phyloP scores from a whole-genome alignment of 495 filamentous ascomycete genomes.

The Podospora sp. region DNA sequence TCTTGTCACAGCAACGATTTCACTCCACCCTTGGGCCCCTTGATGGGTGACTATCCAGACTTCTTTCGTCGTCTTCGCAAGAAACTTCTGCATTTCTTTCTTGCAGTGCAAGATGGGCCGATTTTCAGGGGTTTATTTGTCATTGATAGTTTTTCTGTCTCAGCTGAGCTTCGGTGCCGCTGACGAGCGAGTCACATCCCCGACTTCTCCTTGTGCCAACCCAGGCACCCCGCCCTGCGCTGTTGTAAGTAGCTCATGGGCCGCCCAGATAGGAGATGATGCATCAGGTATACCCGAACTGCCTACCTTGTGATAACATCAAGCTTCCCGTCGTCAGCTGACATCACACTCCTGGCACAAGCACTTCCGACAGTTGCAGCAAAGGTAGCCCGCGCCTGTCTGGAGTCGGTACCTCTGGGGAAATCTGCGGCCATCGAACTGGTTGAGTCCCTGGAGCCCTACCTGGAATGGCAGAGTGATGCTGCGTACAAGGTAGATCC shows the following conservation, averaged over 20 bases:
- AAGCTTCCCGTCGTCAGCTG: too few relatives aligned
- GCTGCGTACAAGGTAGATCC: conserved; percentile 48
- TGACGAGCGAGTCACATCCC: neutral
- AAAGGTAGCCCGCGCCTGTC: conserved; percentile 29
- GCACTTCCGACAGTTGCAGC: conserved; percentile 29
- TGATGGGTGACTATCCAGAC: neutral
- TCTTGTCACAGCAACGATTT: neutral
- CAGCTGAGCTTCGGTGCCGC: too few relatives aligned
- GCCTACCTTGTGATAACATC: too few relatives aligned
- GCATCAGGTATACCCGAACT: neutral
- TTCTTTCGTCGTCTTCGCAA: too few relatives aligned
- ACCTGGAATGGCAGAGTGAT: conserved; percentile 44
- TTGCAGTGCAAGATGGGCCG: too few relatives aligned
- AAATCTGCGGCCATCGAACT: conserved; percentile 34
- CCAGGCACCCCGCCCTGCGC: neutral
- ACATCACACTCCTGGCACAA: too few relatives aligned
- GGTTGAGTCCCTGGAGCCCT: conserved; percentile 36
- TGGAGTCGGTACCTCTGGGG: conserved; percentile 36
- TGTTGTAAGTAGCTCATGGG: neutral
- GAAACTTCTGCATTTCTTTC: too few relatives aligned
- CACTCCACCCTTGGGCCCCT: neutral
- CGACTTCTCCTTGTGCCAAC: neutral
- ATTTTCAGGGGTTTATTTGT: too few relatives aligned
- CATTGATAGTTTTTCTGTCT: too few relatives aligned
- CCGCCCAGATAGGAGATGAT: neutral